phyloP scores from a whole-genome alignment of 768 basidiomycete species.

The Chalciporus chontae region DNA sequence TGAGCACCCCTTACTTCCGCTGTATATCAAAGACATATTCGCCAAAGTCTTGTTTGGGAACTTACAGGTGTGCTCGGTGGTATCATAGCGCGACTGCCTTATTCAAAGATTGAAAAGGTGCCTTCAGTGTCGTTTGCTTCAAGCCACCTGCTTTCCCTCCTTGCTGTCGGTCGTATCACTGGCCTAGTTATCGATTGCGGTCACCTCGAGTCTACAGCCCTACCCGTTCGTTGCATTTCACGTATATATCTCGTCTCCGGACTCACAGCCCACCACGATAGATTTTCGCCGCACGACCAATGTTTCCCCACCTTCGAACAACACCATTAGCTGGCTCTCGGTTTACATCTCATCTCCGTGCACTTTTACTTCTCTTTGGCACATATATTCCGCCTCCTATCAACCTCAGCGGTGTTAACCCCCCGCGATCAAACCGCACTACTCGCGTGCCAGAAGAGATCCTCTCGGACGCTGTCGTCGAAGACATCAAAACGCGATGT shows the following conservation, averaged over 20 bases:
- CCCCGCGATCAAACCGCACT: constrained; percentile 59
- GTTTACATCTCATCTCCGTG: constrained; percentile 75
- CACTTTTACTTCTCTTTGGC: constrained; percentile 79
- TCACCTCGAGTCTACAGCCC: constrained; percentile 81
- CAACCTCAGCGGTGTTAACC: constrained; percentile 60
- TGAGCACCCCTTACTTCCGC: constrained; percentile 84
- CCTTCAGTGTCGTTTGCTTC: constrained; percentile 93
- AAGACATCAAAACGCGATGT: constrained; percentile 86
- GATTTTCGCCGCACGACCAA: constrained; percentile 88
- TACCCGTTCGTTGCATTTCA: constrained; percentile 61
- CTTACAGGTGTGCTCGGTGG: constrained; percentile 54
- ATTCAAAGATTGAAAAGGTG: constrained; percentile 48
- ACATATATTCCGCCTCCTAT: constrained; percentile 81
- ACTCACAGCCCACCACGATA: constrained; percentile 30
- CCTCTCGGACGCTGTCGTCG: constrained; percentile 75
- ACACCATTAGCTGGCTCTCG: constrained; percentile 85
- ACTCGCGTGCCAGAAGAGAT: constrained; percentile 75
- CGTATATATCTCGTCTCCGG: not conserved
- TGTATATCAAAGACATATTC: constrained; percentile 84
- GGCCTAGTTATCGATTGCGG: constrained; percentile 94
- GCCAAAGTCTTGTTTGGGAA: constrained; percentile 88
- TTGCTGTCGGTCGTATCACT: constrained; percentile 85
- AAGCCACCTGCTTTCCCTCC: constrained; percentile 78
- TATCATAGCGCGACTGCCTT: not conserved
- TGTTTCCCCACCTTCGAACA: constrained; percentile 78